These are phyloP conservation scores for Ophiocordyceps sinensis DNA, from an alignment of 2,329 filamentous ascomycete genomes.

Conservation along the genomic window DNA sequence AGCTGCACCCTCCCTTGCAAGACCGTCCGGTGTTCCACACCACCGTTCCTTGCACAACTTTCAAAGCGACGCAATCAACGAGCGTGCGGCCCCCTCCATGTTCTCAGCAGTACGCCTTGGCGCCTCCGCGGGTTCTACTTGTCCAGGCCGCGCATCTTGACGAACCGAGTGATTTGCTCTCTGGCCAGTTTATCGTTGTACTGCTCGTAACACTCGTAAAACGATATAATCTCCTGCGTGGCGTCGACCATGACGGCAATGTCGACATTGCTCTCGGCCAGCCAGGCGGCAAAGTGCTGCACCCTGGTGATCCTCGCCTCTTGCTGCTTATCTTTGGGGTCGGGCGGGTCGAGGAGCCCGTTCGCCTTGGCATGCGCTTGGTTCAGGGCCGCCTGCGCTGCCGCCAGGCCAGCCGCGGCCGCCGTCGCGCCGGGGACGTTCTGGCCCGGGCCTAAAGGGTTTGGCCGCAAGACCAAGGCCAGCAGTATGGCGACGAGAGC, in stretches of 20 bases:
- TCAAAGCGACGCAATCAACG: not conserved
- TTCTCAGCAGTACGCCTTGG: not conserved
- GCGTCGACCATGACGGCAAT: constrained; percentile 77
- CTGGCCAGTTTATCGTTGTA: constrained; percentile 45
- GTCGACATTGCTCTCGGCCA: constrained; percentile 75
- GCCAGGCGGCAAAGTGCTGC: constrained; percentile 55
- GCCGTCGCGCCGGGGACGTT: constrained; percentile 14
- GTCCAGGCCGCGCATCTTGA: constrained; percentile 42
- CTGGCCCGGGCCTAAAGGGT: constrained; percentile 15
- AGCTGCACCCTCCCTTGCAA: no score
- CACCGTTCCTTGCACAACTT: not conserved
- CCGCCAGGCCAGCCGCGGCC: constrained; percentile 29
- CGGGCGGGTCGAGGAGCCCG: constrained; percentile 6
- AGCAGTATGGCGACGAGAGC: constrained; percentile 78
- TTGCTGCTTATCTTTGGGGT: constrained; percentile 32
- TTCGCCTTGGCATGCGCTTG: constrained; percentile 26
- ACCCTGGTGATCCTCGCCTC: constrained; percentile 51
- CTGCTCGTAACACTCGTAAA: constrained; percentile 59
- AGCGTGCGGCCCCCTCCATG: not conserved
- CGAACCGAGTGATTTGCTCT: constrained; percentile 43
- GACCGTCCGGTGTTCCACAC: no score
- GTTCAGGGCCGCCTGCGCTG: constrained; percentile 32
- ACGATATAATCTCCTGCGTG: constrained; percentile 79
- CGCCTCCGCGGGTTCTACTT: constrained; percentile 19
- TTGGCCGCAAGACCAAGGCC: constrained; percentile 65